These are phyloP conservation scores for Coccomyxa sp. DNA, from an alignment of 139 green algal species.

Conservation along the genomic window DNA sequence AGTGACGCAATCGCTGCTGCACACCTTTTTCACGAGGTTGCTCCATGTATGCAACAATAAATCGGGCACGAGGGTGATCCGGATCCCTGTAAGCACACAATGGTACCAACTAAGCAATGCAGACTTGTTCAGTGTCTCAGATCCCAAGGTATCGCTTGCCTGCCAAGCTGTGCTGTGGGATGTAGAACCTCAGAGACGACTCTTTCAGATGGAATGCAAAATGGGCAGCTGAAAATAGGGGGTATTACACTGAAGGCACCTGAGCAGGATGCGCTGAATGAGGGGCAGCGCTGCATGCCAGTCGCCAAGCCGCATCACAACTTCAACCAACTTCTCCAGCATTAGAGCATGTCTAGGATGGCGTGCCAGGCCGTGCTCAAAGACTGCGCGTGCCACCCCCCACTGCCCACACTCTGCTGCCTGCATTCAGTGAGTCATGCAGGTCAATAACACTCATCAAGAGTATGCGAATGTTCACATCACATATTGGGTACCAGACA, in stretches of 20 bases:
- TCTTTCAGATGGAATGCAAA: too few species aligned
- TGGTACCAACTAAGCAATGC: too few species aligned
- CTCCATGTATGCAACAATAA: not conserved
- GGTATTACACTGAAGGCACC: too few species aligned
- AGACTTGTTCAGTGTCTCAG: too few species aligned
- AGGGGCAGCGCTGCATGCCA: not conserved
- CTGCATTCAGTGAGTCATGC: not conserved
- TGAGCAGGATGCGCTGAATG: not conserved
- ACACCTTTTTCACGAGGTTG: too few species aligned
- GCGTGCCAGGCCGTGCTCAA: slow-evolving; percentile 12
- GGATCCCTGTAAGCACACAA: not conserved
- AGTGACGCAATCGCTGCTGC: too few species aligned
- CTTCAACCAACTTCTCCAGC: slow-evolving; percentile 4
- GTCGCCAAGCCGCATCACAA: slow-evolving; percentile 17
- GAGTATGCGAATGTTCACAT: not conserved
- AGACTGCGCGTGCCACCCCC: not conserved
- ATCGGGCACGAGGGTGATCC: not conserved
- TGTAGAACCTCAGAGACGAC: too few species aligned
- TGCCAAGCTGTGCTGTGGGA: too few species aligned
- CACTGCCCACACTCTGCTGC: slow-evolving; percentile 7
- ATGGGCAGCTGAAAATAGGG: too few species aligned
- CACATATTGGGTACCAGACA: too few species aligned
- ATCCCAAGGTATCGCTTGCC: too few species aligned
- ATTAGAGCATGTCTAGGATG: not conserved
- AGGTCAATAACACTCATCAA: not conserved